Evolutionary conservation across 2,329 filamentous ascomycete genomes (phyloP), one percentile per base, ranked within the genome.

Genomic region (Microsporum canis): DNA sequence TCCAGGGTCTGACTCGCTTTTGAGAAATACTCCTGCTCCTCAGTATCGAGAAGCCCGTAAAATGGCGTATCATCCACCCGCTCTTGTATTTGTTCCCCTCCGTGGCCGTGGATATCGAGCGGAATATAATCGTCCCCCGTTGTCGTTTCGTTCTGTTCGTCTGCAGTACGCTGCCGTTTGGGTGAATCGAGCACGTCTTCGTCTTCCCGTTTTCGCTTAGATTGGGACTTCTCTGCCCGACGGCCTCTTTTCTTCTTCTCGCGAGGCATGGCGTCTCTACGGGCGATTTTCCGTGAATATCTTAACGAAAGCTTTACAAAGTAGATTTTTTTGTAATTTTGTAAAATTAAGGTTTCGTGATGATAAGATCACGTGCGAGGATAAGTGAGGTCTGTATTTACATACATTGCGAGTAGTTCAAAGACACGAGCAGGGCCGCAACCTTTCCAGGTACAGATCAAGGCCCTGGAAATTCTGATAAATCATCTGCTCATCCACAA

Each of bases 11-110:
- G 88, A 77, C 95, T 91, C 60, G 91, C 91, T 56, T 85, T 85
- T 66, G 89, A 87, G 75, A 97, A 99, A 74, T 96, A 96, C 73
- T 96, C 91, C 71, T 96, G 90, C 78, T 99, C 94, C 66, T 95
- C 84, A 60, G 95, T 87, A 68, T 90, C 88, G 31, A 99, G 85
- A 79, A 96, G 86, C 65, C 94, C 94, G 69, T 95, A 97, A 78
- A 96, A 99, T 61, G 89, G 85, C 67, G 80, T 83, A 63, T 89
- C 88, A 41, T 70, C 69, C 3, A 61, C 58, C 27, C 55, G 61
- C 10, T 60, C 63, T 17, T 60, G 47, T 10, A 67, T 68, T 23
- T 61, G 27, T 7, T 67, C 61, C 39, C 68, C 61, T n/a, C 63
- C 66, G 1, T 29, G 33, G 33, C 33, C 49, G 27, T 6, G 49